Evolutionary conservation across 495 filamentous ascomycete species (phyloP).

Genomic region (Annulohypoxylon bovei): DNA sequence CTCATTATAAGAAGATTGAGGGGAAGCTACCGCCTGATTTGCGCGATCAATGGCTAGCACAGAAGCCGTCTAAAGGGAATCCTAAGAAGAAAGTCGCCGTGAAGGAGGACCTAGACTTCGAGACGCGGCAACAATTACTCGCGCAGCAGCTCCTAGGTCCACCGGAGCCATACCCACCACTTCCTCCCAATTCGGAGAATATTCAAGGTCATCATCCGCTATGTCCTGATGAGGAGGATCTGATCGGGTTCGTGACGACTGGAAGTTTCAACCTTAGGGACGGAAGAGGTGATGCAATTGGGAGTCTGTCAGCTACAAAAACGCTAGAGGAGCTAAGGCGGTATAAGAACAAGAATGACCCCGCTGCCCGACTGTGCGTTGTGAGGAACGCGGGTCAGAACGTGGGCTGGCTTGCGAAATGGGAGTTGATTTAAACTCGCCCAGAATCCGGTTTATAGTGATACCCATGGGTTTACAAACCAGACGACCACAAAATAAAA

Average conservation of each 20-base stretch:
- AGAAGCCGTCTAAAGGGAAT: constrained; percentile 33
- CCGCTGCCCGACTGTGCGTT: constrained; percentile 70
- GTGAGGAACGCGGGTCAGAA: constrained; percentile 80
- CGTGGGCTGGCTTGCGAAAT: constrained; percentile 79
- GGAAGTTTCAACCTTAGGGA: constrained; percentile 84
- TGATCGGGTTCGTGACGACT: constrained; percentile 92
- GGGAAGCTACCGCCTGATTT: constrained; percentile 49
- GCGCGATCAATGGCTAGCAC: constrained; percentile 57
- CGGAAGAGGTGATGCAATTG: constrained; percentile 80
- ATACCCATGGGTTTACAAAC: constrained; percentile 6
- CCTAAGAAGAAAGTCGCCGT: constrained; percentile 26
- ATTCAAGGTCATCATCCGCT: constrained; percentile 68
- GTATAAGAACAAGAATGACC: constrained; percentile 48
- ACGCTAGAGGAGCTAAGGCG: constrained; percentile 53
- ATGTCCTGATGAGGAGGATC: constrained; percentile 76
- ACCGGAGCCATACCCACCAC: constrained; percentile 39
- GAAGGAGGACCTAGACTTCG: constrained; percentile 40
- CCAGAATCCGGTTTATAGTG: background rate
- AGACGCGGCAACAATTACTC: constrained; percentile 60
- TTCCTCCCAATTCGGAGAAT: constrained; percentile 45
- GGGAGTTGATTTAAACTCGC: constrained; percentile 71
- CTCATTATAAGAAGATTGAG: constrained; percentile 10
- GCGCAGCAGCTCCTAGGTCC: constrained; percentile 61
- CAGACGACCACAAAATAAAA: too few species aligned
- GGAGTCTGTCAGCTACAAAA: constrained; percentile 70